Conservation (phyloP, 2,329 filamentous ascomycete species). For the Metarhizium anisopliae region DNA sequence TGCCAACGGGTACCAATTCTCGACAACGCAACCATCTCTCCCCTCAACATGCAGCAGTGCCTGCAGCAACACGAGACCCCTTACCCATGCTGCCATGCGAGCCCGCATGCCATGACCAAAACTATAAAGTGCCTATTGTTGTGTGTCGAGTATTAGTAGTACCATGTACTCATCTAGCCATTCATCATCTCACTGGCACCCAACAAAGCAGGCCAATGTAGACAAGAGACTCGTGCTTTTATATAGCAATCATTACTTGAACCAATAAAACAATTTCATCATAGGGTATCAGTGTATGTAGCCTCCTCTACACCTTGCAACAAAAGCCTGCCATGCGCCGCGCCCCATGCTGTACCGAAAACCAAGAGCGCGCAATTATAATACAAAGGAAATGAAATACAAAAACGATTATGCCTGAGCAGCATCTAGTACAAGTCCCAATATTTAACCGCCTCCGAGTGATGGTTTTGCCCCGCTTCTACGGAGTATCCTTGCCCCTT, state of each 20-base stretch:
- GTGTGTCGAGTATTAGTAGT: no score
- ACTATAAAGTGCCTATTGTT: no score
- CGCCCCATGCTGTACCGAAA: not conserved
- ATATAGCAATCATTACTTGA: not conserved
- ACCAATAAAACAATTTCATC: not conserved
- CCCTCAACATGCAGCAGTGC: no score
- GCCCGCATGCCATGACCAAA: no score
- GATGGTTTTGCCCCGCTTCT: not conserved
- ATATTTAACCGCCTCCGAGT: not conserved
- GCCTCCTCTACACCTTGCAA: not conserved
- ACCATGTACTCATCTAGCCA: no score
- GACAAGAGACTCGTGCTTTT: not conserved
- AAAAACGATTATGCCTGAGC: not conserved
- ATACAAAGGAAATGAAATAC: not conserved
- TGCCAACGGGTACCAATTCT: no score
- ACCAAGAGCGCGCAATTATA: not conserved
- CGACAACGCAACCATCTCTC: no score
- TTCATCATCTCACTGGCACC: not conserved
- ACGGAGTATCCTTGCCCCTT: not conserved
- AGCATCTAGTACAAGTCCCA: not conserved
- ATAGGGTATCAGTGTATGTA: constrained; percentile 3
- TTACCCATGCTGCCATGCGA: no score
- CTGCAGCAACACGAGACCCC: no score
- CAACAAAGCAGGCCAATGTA: not conserved
- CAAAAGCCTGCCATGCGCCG: not conserved